Conservation (phyloP, 2,329 filamentous ascomycete species). For the Aschersonia sp. region DNA sequence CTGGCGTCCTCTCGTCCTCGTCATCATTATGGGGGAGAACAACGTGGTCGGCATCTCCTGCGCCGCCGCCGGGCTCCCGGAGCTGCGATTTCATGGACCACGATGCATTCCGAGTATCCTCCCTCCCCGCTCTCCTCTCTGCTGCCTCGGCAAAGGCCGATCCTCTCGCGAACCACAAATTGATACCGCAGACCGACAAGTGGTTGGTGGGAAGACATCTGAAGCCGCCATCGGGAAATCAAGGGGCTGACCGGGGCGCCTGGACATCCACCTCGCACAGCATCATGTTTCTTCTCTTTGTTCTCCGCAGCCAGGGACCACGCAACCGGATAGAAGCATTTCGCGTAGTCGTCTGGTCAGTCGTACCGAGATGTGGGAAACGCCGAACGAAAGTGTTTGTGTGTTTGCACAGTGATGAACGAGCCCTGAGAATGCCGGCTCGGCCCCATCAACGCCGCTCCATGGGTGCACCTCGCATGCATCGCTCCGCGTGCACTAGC, state of each 20-base stretch:
- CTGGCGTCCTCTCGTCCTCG: too few species aligned
- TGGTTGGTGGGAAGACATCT: neutral
- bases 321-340: neutral
- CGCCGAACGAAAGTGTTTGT: too few species aligned
- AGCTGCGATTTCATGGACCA: too few species aligned
- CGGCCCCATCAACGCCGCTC: too few species aligned
- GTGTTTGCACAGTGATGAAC: too few species aligned
- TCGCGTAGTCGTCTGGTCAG: neutral
- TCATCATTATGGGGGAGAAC: too few species aligned
- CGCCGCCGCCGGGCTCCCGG: too few species aligned
- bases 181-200: neutral
- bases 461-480: neutral
- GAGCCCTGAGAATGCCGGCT: too few species aligned
- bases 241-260: slow-evolving; percentile 2
- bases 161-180: neutral
- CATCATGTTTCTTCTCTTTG: neutral
- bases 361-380: neutral
- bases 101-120: too few species aligned
- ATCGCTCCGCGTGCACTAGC: neutral
- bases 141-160: too few species aligned
- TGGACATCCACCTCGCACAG: neutral
- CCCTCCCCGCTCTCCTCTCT: too few species aligned
- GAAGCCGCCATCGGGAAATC: slow-evolving; percentile 1
- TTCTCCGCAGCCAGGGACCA: neutral
- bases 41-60: too few species aligned